These are phyloP conservation scores for Acanthamoeba royreba DNA, from an alignment of 208 protist species.

Conservation along the genomic window DNA sequence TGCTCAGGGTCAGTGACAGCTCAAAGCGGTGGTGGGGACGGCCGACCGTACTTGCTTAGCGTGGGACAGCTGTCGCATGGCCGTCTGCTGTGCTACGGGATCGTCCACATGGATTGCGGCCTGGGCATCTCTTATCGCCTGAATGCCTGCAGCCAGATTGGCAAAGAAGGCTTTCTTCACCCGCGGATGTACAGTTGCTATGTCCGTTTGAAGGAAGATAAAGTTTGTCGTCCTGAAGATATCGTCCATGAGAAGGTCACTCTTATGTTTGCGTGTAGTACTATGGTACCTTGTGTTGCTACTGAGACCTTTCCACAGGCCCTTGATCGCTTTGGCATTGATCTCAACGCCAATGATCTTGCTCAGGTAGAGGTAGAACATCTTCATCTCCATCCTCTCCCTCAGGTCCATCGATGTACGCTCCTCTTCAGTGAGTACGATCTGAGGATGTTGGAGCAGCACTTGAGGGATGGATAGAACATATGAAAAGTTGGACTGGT, in stretches of 20 bases:
- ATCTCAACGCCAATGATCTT: not conserved
- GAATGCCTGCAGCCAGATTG: not conserved
- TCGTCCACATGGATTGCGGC: too few relatives aligned
- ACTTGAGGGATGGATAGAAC: too few relatives aligned
- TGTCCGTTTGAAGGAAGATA: not conserved
- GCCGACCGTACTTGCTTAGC: too few relatives aligned
- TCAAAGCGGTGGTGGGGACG: too few relatives aligned
- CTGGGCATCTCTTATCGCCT: not conserved
- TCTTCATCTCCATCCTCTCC: not conserved
- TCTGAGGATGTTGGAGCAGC: too few relatives aligned
- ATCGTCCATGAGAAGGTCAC: too few relatives aligned
- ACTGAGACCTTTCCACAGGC: not conserved
- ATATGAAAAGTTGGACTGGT: too few relatives aligned
- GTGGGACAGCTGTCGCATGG: not conserved
- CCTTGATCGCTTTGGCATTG: not conserved
- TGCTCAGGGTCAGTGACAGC: too few relatives aligned
- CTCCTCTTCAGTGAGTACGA: not conserved
- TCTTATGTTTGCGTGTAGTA: too few relatives aligned
- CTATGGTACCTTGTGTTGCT: not conserved
- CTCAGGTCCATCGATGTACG: not conserved
- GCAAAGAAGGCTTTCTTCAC: constrained; percentile 23
- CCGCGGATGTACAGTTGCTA: not conserved
- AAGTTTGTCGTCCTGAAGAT: not conserved
- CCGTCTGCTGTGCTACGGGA: not conserved
- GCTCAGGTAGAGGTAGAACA: constrained; percentile 6